Conservation (phyloP, 139 green algal genomes). For the Chlorella vulgaris region DNA sequence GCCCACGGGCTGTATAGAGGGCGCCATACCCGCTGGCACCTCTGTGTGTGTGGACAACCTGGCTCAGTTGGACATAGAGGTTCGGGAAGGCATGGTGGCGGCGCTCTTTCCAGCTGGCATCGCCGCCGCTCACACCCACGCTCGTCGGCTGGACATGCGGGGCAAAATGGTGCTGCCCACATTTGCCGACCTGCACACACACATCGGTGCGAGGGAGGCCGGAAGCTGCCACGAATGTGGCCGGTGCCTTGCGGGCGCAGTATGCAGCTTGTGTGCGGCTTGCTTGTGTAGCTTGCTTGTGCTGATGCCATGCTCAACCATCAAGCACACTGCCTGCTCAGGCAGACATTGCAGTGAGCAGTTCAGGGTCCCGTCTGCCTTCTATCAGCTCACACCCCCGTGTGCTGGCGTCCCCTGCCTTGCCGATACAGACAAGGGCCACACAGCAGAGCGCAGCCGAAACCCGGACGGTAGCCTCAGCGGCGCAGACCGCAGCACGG, state of each 20-base stretch:
- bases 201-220: constrained; percentile 59
- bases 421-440: constrained; percentile 64
- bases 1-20: constrained; percentile 35
- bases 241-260: too few relatives aligned
- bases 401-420: background rate
- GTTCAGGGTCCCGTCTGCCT: too few relatives aligned
- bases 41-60: constrained; percentile 45
- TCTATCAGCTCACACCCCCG: background rate
- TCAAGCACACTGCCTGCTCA: too few relatives aligned
- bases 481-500: constrained; percentile 70
- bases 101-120: constrained; percentile 7
- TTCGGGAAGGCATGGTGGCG: background rate
- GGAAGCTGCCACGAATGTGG: too few relatives aligned
- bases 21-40: background rate
- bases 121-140: background rate
- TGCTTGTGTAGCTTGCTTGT: too few relatives aligned
- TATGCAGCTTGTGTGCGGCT: too few relatives aligned
- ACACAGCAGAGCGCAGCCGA: constrained; percentile 73
- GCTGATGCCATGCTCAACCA: too few relatives aligned
- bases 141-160: constrained; percentile 23
- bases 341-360: background rate
- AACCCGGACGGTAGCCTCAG: constrained; percentile 64
- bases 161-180: constrained; percentile 58
- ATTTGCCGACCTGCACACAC: constrained; percentile 78
- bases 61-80: constrained; percentile 49